These are phyloP conservation scores for Colletotrichum sp. DNA, from an alignment of 2,329 filamentous ascomycete genomes.

Conservation along the genomic window DNA sequence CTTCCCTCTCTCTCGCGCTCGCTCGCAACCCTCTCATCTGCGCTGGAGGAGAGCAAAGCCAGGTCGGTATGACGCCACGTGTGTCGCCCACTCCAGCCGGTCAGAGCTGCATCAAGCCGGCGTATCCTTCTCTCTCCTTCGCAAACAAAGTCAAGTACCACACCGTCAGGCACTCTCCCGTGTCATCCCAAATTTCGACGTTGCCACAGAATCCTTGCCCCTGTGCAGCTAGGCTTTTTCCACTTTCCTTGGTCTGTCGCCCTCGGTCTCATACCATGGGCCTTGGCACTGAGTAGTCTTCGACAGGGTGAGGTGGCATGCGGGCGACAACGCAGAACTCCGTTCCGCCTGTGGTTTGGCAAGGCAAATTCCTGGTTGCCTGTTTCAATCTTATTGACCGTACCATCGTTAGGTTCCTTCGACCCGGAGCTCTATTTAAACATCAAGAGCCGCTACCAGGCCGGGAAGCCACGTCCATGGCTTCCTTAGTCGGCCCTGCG, in stretches of 20 bases:
- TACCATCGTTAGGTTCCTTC: neutral
- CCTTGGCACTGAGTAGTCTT: neutral
- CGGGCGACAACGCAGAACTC: neutral
- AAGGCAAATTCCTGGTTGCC: neutral
- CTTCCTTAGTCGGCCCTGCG: neutral
- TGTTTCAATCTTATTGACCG: neutral
- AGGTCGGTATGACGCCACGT: conserved; percentile 14
- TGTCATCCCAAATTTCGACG: conserved; percentile 5
- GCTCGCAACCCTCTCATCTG: neutral
- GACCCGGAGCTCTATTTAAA: neutral
- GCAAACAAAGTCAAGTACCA: neutral
- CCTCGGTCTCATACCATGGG: neutral
- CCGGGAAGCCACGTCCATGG: neutral
- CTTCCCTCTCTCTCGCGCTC: neutral
- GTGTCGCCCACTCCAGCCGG: neutral
- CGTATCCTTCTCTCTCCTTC: neutral
- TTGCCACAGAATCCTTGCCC: neutral
- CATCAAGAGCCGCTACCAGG: neutral
- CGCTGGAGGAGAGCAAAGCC: neutral
- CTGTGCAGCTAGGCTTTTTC: neutral
- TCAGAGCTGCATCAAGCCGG: conserved; percentile 1
- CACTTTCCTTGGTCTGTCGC: neutral
- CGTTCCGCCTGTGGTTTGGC: neutral
- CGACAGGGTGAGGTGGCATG: neutral
- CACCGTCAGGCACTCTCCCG: neutral